A percentile compares a stretch with the other conserved stretches of the same genome.
Conservation (phyloP, 2,329 filamentous ascomycete genomes). For the Fusarium agapanthi region DNA sequence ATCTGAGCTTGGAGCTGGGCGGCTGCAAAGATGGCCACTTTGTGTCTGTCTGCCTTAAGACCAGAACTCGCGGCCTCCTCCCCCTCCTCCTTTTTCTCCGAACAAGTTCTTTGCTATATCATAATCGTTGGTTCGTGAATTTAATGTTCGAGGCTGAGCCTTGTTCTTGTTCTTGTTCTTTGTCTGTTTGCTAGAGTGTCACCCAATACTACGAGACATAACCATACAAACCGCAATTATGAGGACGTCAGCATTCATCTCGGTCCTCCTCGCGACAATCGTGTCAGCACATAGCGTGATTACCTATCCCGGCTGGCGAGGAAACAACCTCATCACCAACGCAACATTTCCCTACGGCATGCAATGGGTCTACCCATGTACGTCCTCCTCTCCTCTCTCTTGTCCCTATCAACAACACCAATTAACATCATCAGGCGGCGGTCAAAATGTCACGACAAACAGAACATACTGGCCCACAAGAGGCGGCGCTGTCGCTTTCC, state of each 20-base stretch:
- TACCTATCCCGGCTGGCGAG: slow-evolving; percentile 86
- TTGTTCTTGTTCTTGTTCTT: slow-evolving; percentile 10
- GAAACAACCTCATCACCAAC: slow-evolving; percentile 84
- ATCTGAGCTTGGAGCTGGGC: slow-evolving; percentile 24
- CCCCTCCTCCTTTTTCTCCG: slow-evolving; percentile 18
- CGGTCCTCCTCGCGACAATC: slow-evolving; percentile 58
- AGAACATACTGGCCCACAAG: slow-evolving; percentile 90
- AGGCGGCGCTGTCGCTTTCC: slow-evolving; percentile 87
- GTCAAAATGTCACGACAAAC: slow-evolving; percentile 79
- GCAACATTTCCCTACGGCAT: slow-evolving; percentile 85
- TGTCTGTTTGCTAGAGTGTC: background rate
- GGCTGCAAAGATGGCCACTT: slow-evolving; percentile 34
- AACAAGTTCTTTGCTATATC: background rate
- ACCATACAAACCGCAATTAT: slow-evolving; percentile 47
- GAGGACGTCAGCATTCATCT: slow-evolving; percentile 54
- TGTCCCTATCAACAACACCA: background rate
- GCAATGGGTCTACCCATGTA: slow-evolving; percentile 97
- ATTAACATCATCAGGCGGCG: slow-evolving; percentile 72
- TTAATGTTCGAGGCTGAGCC: slow-evolving; percentile 33
- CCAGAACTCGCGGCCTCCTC: slow-evolving; percentile 34
- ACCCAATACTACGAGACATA: background rate
- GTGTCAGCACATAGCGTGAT: slow-evolving; percentile 80
- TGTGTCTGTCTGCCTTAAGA: slow-evolving; percentile 40
- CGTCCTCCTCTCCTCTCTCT: slow-evolving; percentile 48
- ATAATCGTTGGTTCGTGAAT: slow-evolving; percentile 12